phyloP scores from a whole-genome alignment of 495 filamentous ascomycete genomes.

The Penicillium coffeae region DNA sequence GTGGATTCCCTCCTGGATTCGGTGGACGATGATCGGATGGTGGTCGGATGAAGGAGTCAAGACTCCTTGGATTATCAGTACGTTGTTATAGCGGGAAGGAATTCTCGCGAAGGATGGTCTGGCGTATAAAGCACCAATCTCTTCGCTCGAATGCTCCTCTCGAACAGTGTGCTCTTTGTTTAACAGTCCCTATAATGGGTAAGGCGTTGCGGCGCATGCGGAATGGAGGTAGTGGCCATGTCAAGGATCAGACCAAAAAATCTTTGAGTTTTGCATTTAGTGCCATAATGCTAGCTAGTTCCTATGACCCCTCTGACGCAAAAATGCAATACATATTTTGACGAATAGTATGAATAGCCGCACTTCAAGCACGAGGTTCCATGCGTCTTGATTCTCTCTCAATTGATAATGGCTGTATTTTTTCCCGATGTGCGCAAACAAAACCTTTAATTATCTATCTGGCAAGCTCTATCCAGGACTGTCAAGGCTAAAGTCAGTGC shows the following conservation, averaged over 20 bases:
- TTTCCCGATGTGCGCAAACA: not conserved
- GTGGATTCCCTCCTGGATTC: slow-evolving; percentile 76
- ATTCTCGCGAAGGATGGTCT: slow-evolving; percentile 3
- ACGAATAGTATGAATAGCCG: not conserved
- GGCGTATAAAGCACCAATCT: too few species aligned
- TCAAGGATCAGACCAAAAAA: slow-evolving; percentile 26
- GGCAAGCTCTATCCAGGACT: too few species aligned
- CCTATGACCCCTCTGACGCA: slow-evolving; percentile 15
- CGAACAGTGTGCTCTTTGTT: too few species aligned
- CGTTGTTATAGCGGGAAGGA: slow-evolving; percentile 14
- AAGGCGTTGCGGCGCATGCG: slow-evolving; percentile 50
- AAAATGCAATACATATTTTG: slow-evolving; percentile 19
- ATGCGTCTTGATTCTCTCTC: too few species aligned
- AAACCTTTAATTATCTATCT: not conserved
- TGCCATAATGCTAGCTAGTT: slow-evolving; percentile 34
- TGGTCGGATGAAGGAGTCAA: slow-evolving; percentile 16
- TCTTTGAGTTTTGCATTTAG: slow-evolving; percentile 26
- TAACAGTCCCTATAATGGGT: too few species aligned
- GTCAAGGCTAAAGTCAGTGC: too few species aligned
- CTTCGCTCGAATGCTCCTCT: too few species aligned
- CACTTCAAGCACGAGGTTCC: too few species aligned
- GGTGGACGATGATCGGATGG: slow-evolving; percentile 58
- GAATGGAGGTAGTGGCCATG: slow-evolving; percentile 37
- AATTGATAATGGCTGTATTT: not conserved
- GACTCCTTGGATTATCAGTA: slow-evolving; percentile 18